Base-by-base conservation (phyloP, 2,329 filamentous ascomycete species). In the Aureobasidium melanogenum region DNA sequence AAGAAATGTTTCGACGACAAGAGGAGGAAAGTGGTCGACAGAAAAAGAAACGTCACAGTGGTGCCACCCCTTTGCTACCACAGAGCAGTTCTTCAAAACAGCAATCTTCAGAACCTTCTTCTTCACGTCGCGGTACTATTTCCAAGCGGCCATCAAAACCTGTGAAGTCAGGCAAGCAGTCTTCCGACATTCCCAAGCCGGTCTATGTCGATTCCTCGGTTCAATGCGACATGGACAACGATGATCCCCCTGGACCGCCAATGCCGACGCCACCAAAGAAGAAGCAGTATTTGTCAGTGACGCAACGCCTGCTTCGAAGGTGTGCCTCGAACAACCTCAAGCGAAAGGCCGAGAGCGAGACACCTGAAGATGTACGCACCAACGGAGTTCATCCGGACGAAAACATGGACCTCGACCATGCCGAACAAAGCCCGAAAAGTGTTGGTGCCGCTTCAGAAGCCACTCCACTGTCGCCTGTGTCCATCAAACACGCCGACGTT, bases 1-100 rank as follows among this genome's bases (percentile, higher is more conserved):
- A 86, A 67, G 82, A 82, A 65, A 79, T 85, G 62, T 86, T 86
- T 64, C 79, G 83, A 64, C 79, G 83, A 66, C 75, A 84, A 64
- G 84, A 85, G 66, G 76, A 80, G 51, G 81, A 85, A 63, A 75
- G 77, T 34, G 79, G 79, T 60, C 69, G 69, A 63, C 66, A 67
- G 60, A 79, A 76, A 65, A 81, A 80, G 70, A 82, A 78, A 65
- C 82, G 85, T 68, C 76, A 81, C 58, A 78, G 78, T 61, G 84
- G 81, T 67, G 80, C 80, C 54, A 82, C 81, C 22, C 76, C 72
- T 15, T 74, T 82, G 57, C 68, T 70, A 32, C 67, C 69, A 60
- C 52, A 66, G 17, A 62, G 64, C 4, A 69, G 66, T 15, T 70
- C 73, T 39, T 64, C 68, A 5, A 67, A 67, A 46, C 69, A 68